Evolutionary conservation across 169 alveolate species (phyloP).

Genomic region (Plasmodium vinckei): DNA sequence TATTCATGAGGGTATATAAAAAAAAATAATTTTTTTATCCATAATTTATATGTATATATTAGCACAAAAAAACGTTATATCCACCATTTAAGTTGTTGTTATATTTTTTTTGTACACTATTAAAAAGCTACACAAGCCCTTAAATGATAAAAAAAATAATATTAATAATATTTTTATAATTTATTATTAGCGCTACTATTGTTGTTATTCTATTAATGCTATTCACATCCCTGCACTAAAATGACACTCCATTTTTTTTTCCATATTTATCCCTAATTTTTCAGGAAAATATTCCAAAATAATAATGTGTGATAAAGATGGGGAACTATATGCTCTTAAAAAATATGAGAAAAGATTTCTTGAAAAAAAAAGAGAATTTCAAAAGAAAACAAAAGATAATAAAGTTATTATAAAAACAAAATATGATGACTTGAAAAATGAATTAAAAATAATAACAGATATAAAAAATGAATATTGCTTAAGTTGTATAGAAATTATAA

Average conservation of each 20-base stretch:
- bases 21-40: background rate
- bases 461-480: conserved; percentile 67
- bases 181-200: too few species aligned
- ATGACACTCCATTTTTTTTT: background rate
- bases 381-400: conserved; percentile 1
- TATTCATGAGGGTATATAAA: conserved; percentile 1
- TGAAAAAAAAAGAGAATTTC: conserved; percentile 49
- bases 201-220: too few species aligned
- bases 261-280: background rate
- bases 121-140: too few species aligned
- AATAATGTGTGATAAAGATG: conserved; percentile 47
- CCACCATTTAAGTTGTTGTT: too few species aligned
- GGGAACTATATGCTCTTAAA: conserved; percentile 38
- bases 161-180: too few species aligned
- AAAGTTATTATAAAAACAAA: conserved; percentile 19
- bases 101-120: too few species aligned
- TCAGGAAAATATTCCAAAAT: conserved; percentile 29
- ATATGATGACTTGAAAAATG: conserved; percentile 59
- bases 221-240: too few species aligned
- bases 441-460: conserved; percentile 45
- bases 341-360: conserved; percentile 28
- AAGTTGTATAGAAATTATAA: conserved; percentile 34
- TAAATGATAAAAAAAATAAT: too few species aligned
- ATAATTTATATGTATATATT: too few species aligned
- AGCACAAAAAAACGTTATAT: too few species aligned